Base-by-base conservation (phyloP, 257 asterid species). In the Fraxinus anomala region DNA sequence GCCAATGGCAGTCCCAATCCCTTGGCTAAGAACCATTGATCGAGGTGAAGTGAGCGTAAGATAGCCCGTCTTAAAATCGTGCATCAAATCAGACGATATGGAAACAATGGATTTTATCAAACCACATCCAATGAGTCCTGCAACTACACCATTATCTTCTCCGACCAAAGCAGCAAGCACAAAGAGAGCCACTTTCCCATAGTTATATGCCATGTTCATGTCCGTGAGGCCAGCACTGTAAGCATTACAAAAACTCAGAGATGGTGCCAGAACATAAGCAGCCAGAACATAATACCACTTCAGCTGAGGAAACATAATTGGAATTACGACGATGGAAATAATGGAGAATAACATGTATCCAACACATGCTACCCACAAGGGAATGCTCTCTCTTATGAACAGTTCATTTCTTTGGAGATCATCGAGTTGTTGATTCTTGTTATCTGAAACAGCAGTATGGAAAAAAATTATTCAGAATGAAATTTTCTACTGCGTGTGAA, bases 161-260 rank as follows among this genome's bases (percentile, higher is more conserved):
- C 82, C 82, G 19, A 51, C 44, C 68, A 79, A 65, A 28, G 82
- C 77, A 5, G 82, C 77, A 7, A 79, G 59, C 39, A 79, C 69
- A 36, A 79, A 79, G 65, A 79, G 82, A 5, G 82, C 82, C 30
- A 79, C 78, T 24, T 79, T 79, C 17, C 82, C 82, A 23, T 79
- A 79, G 74, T 79, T 79, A 36, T 79, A 73, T 24, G 82, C 82
- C 82, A 79, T 79, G 82, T 79, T 79, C 78, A 79, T 79, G 73
- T 79, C 82, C 1, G 78, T 73, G 6, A 79, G 69, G 19, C 82
- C 82, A 10, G 82, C 74, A 8, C 82, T 78, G 23, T 79, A 79
- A 12, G 82, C 82, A 16, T 73, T 79, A 30, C 82, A 79, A 8
- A 73, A 79, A 72, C 78, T 73, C 33, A 79, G 78, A 36, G 82